Percentiles rank a stretch among this genome's conserved stretches.
Evolutionary conservation across 768 basidiomycete species (phyloP).

Genomic region (Solioccasus polychromus): DNA sequence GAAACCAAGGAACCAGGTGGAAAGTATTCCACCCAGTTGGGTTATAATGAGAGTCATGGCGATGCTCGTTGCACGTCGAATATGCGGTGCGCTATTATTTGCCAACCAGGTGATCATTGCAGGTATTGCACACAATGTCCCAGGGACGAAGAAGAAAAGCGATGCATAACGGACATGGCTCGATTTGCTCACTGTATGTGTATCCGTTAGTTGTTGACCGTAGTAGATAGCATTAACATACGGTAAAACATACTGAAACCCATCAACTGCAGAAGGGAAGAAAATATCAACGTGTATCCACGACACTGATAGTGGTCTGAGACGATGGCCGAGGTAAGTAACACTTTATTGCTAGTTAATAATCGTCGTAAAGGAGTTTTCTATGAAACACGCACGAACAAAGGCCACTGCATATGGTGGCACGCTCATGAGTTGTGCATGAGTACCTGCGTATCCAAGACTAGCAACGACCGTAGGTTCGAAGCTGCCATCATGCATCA

Average conservation of each 20-base stretch:
- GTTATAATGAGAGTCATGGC: conserved; percentile 56
- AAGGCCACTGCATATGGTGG: conserved; percentile 51
- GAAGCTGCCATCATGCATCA: conserved; percentile 54
- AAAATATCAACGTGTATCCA: conserved; percentile 45
- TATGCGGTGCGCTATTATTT: conserved; percentile 59
- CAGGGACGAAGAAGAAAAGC: conserved; percentile 53
- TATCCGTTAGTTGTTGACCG: neutral
- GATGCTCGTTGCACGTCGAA: conserved; percentile 55
- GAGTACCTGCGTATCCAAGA: conserved; percentile 52
- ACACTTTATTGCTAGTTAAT: conserved; percentile 26
- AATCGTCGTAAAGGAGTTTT: neutral
- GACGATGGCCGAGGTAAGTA: conserved; percentile 40
- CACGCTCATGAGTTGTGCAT: conserved; percentile 65
- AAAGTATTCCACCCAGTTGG: conserved; percentile 57
- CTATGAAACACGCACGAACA: conserved; percentile 33
- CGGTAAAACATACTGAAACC: conserved; percentile 58
- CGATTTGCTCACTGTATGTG: conserved; percentile 26
- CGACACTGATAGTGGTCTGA: conserved; percentile 57
- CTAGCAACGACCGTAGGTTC: conserved; percentile 67
- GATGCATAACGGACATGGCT: conserved; percentile 48
- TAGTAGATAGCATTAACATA: conserved; percentile 22
- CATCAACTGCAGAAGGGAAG: conserved; percentile 39
- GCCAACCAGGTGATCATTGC: conserved; percentile 57
- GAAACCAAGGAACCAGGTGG: conserved; percentile 56
- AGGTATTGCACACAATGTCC: conserved; percentile 50